Base-by-base conservation (phyloP, 2,329 filamentous ascomycete genomes). In the Pleurostoma richardsiae region DNA sequence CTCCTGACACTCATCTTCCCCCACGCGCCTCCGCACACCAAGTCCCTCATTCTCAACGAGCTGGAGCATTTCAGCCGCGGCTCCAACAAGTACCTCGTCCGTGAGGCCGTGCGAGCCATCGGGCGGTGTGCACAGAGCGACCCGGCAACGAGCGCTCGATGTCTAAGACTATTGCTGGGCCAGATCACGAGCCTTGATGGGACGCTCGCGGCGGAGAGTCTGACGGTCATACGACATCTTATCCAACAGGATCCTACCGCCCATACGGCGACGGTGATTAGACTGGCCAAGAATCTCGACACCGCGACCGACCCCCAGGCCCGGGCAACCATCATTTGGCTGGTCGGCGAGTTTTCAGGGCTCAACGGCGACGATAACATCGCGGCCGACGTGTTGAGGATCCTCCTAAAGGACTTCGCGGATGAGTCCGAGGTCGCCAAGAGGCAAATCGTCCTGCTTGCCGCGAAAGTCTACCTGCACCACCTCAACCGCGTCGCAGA, bases 391-490 rank as follows among this genome's bases (percentile, higher is more conserved):
- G 90, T 97, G 5, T 71, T 97, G 31, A 83, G 94, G 6, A 92
- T 97, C 40, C 71, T 99, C 3, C 79, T 90, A 40, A 92, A 90
- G 63, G 86, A 85, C 19, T 99, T 97, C 60, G 74, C 83, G 1
- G 82, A 84, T 51, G 94, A 99, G 67, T 83, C 84, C 2, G 90
- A 96, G 61, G 76, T 85, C 29, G 90, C 90, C 10, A 96, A 95
- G 64, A 78, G 90, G 49, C 94, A 99, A 64, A 95, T 97, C 53
- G 77, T 99, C 11, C 75, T 99, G 1, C 76, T 99, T 3, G 94
- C 88, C 5, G 92, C 94, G n/a, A 97, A 97, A 61, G 90, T 97
- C 2, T 97, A 97, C 61, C 77, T 97, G 11, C 90, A 97, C 58
- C 82, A 95, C 60, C 67, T 97, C 38, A 90, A 90, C 59, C 76